Evolutionary conservation across 2,329 filamentous ascomycete genomes (phyloP).

Genomic region (Paecilomyces variotii): DNA sequence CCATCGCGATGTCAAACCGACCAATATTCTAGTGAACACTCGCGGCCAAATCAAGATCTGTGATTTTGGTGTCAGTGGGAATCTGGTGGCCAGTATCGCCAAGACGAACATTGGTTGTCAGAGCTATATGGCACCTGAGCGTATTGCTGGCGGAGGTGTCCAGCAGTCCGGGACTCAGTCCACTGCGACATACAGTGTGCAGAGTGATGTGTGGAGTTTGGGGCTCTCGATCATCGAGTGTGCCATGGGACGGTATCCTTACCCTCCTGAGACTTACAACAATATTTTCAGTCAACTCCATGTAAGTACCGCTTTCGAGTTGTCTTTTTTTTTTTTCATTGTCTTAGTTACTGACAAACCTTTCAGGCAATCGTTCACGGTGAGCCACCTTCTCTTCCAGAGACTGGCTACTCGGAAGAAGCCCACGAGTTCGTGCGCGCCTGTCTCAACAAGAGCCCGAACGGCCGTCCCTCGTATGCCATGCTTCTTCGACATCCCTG

Average conservation of each 20-base stretch:
- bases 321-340: neutral
- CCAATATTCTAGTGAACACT: conserved; percentile 92
- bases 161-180: conserved; percentile 60
- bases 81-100: conserved; percentile 92
- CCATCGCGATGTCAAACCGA: conserved; percentile 95
- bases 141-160: conserved; percentile 80
- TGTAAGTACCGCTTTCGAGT: conserved; percentile 49
- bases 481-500: conserved; percentile 85
- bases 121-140: conserved; percentile 97
- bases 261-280: conserved; percentile 92
- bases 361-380: conserved; percentile 90
- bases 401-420: conserved; percentile 65
- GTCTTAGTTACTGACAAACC: conserved; percentile 10
- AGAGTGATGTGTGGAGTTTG: conserved; percentile 96
- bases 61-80: conserved; percentile 95
- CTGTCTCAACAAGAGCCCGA: conserved; percentile 88
- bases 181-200: conserved; percentile 89
- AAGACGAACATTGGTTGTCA: conserved; percentile 99
- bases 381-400: conserved; percentile 81
- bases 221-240: conserved; percentile 94
- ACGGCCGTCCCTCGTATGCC: conserved; percentile 85
- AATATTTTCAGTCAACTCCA: conserved; percentile 97
- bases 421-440: conserved; percentile 81
- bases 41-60: conserved; percentile 93
- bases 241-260: conserved; percentile 87